Percentiles rank a stretch among this genome's conserved stretches.
These are phyloP conservation scores for Exophiala aquamarina DNA, from an alignment of 2,329 filamentous ascomycete species.

Conservation along the genomic window DNA sequence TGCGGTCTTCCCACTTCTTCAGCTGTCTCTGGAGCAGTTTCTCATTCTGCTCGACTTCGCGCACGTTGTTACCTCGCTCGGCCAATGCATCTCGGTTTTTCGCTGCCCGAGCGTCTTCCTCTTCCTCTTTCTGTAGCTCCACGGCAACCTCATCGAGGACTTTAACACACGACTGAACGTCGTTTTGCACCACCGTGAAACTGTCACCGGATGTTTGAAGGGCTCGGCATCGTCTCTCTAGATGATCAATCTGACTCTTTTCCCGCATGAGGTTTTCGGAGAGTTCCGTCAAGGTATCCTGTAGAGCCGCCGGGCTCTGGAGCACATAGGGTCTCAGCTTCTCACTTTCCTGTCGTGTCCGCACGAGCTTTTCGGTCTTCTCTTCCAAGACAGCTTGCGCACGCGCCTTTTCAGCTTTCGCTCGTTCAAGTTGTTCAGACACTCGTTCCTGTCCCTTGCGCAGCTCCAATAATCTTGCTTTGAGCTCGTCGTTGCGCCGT, in stretches of 20 bases:
- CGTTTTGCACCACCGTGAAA: slow-evolving; percentile 77
- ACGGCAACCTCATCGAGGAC: slow-evolving; percentile 80
- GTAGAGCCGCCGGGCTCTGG: slow-evolving; percentile 80
- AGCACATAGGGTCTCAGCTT: slow-evolving; percentile 91
- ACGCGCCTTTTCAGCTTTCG: slow-evolving; percentile 75
- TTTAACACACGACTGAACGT: slow-evolving; percentile 85
- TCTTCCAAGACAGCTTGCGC: slow-evolving; percentile 62
- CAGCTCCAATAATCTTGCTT: slow-evolving; percentile 76
- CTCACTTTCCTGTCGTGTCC: slow-evolving; percentile 77
- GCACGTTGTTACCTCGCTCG: slow-evolving; percentile 83
- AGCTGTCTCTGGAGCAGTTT: slow-evolving; percentile 80
- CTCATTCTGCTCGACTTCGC: slow-evolving; percentile 88
- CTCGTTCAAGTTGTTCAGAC: slow-evolving; percentile 76
- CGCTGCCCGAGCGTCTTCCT: slow-evolving; percentile 76
- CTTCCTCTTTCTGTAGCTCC: slow-evolving; percentile 89
- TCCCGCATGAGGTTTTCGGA: slow-evolving; percentile 75
- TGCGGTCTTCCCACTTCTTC: slow-evolving; percentile 80
- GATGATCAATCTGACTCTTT: slow-evolving; percentile 78
- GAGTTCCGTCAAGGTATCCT: slow-evolving; percentile 77
- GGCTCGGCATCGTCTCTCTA: slow-evolving; percentile 84
- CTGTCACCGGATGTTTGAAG: slow-evolving; percentile 90
- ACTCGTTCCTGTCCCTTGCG: slow-evolving; percentile 80
- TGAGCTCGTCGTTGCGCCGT: slow-evolving; percentile 81
- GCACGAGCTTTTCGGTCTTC: slow-evolving; percentile 55
- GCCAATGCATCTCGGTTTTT: slow-evolving; percentile 83